Evolutionary conservation across 805 yeast genomes (phyloP).

Genomic region (Ogataea henricii): DNA sequence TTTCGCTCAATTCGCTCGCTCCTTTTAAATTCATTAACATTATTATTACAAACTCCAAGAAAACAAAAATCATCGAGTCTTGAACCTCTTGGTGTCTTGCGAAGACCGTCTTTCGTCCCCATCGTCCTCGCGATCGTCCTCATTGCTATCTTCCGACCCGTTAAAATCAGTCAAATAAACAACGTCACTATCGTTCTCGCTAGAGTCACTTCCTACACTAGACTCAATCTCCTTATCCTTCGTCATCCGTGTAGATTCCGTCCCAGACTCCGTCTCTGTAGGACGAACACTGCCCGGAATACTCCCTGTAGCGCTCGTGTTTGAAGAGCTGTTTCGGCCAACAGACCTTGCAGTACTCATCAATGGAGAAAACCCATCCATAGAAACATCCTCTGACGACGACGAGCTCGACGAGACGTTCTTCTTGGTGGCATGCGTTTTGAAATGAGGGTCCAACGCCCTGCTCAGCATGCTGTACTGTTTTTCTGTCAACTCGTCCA

Average conservation of each 20-base stretch:
- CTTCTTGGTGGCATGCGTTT: background rate
- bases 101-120: background rate
- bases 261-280: background rate
- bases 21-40: background rate
- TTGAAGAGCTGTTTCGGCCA: background rate
- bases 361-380: constrained; percentile 18
- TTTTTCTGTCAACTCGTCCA: constrained; percentile 43
- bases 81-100: constrained; percentile 3
- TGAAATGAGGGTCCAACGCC: constrained; percentile 19
- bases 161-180: constrained; percentile 15
- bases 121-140: constrained; percentile 4
- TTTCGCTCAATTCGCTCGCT: background rate
- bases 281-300: constrained; percentile 5
- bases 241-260: background rate
- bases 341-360: constrained; percentile 2
- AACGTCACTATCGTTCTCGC: constrained; percentile 13
- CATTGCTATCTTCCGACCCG: constrained; percentile 1
- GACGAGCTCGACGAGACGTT: constrained; percentile 14
- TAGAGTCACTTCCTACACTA: background rate
- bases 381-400: constrained; percentile 15
- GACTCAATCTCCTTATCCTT: background rate
- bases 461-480: constrained; percentile 21
- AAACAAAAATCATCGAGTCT: constrained; percentile 1
- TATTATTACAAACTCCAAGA: constrained; percentile 6
- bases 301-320: constrained; percentile 10